Evolutionary conservation across 2,329 filamentous ascomycete genomes (phyloP), one percentile per base, ranked within the genome.

Genomic region (Clonostachys rhizophaga): DNA sequence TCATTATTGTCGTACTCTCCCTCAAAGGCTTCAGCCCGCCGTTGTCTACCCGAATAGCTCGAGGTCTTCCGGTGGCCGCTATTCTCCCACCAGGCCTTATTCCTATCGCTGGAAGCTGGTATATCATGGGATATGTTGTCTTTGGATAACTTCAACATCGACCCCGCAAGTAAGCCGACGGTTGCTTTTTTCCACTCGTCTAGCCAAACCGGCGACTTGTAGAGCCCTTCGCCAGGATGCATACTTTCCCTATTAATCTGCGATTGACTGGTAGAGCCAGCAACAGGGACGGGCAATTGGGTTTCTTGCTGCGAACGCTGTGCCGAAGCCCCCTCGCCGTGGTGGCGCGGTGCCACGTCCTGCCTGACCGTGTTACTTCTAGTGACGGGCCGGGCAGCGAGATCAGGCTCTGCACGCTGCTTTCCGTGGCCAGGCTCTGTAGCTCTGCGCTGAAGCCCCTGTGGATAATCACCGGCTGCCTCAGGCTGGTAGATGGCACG

Each of bases 61-160:
- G 66, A 76, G 57, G 68, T 66, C 55, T 74, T 71, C 50, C 66
- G 68, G 51, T 61, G 74, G 48, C 68, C 70, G 33, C 67, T 72
- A 45, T 74, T 73, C 60, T 95, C 90, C 89, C 90, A 94, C 89
- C 89, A 95, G 2, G 87, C 71, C 54, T 78, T 77, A 51, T 72
- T 72, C 51, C 70, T 76, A 40, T 83, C 79, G 35, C 64, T 58
- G 1, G 56, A 48, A 8, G 55, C 50, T 17, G 24, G 24, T 9
- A 30, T 30, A 30, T 30, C 24, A 30, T 30, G 24, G 4, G 24
- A 10, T 30, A 58, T 51, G 4, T 66, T 59, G 7, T 68, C 63
- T 9, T 70, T 64, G 48, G 74, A 71, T 34, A 88, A 74, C 49
- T 88, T 80, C 33, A 89, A 73, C 44, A 87, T 66, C 2, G 71